Base-by-base conservation (phyloP, 2,329 filamentous ascomycete genomes). In the Septoria petroselini region DNA sequence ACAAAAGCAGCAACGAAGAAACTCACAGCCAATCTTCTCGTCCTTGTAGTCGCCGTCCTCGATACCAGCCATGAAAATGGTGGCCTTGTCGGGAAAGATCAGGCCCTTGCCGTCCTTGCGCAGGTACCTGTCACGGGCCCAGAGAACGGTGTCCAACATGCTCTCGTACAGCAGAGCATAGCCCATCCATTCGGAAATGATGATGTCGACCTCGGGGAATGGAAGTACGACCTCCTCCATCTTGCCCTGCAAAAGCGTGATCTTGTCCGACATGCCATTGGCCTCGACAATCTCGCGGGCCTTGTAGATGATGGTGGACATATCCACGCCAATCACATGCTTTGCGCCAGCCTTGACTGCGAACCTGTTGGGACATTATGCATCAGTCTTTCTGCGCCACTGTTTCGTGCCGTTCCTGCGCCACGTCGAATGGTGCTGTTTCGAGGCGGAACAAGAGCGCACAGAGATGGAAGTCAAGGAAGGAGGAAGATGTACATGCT, bases 131-230 rank as follows among this genome's bases (percentile, higher is more conserved):
- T 98, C 93, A 63, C 93, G 85, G 19, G 93, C 93, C 69, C 96
- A 97, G 52, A 98, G 81, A 42, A 98, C 93, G 25, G 93, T 98
- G 76, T 98, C 93, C 67, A 98, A 74, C 93, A 98, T 98, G 81
- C 82, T 88, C 82, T 98, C 93, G 74, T 98, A 98, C 54, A 98
- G 83, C 45, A 98, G 77, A 78, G 97, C 97, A 77, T 98, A 98
- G 27, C 93, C 93, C 93, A 98, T 98, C 93, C 93, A 98, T 78
- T 98, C 93, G 1, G 91, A 97, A 70, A 98, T 95, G 75, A 98
- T 98, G 70, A 98, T 98, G 68, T 98, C 93, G 59, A 98, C 93
- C 74, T 97, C 88, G 66, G 89, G 86, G 73, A 86, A 95, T 15
- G 93, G 93, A 56, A 98, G 78, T 66, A 86, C 78, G 38, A 98